These are phyloP conservation scores for Prunus salicina DNA, from an alignment of 306 rosid genomes.

Conservation along the genomic window DNA sequence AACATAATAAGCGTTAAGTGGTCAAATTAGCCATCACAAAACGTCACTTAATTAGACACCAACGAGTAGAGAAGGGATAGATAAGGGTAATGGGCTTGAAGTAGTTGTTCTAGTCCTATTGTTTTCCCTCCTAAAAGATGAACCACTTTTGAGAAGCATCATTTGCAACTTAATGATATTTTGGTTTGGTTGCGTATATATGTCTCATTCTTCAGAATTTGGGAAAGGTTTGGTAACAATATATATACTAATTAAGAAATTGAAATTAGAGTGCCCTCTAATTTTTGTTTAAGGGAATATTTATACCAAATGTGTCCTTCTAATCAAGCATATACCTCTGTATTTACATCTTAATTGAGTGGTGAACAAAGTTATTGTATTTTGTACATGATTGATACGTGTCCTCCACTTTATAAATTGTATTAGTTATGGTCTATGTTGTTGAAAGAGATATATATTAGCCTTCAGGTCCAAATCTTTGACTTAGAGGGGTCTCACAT, in stretches of 20 bases:
- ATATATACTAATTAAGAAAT: no score
- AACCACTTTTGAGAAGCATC: neutral
- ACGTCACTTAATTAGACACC: neutral
- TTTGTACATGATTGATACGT: neutral
- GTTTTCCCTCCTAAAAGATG: neutral
- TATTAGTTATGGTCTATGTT: neutral
- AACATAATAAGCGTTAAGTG: neutral
- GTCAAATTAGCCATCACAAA: neutral
- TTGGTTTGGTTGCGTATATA: neutral
- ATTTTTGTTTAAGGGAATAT: no score
- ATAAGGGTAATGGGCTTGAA: neutral
- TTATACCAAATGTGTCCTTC: no score
- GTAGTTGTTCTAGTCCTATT: neutral
- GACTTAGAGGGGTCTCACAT: constrained; percentile 68
- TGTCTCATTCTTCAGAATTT: neutral
- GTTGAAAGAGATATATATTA: constrained; percentile 18
- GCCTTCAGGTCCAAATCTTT: constrained; percentile 40
- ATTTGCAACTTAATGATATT: neutral
- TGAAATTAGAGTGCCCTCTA: no score
- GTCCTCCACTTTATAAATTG: no score
- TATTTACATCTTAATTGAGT: neutral
- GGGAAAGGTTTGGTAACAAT: neutral
- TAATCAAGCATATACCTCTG: no score
- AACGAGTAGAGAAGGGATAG: neutral
- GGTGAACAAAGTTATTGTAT: neutral